Evolutionary conservation across 441 rosid species (phyloP).

Genomic region (Arabidopsis hybrid): DNA sequence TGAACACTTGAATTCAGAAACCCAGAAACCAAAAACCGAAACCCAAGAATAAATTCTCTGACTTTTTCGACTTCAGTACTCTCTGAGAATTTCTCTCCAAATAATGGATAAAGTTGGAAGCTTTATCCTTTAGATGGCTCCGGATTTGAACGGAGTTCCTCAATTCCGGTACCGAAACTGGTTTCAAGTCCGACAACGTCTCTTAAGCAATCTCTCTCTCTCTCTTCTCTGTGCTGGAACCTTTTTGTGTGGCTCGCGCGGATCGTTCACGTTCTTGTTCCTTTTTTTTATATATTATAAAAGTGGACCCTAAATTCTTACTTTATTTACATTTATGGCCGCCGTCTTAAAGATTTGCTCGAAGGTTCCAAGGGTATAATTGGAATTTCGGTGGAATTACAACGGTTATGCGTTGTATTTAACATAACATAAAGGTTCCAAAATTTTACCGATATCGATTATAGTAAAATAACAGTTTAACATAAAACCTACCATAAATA

Average conservation of each 20-base stretch:
- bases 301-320: not conserved
- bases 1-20: conserved; percentile 13
- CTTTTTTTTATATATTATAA: conserved; percentile 33
- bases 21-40: conserved; percentile 12
- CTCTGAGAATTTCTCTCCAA: conserved; percentile 19
- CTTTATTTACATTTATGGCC: conserved; percentile 43
- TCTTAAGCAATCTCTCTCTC: conserved; percentile 49
- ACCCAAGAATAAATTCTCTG: conserved; percentile 15
- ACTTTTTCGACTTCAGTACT: conserved; percentile 14
- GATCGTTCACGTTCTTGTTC: conserved; percentile 53
- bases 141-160: conserved; percentile 74
- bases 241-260: conserved; percentile 53
- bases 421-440: too few species aligned
- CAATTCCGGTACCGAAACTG: conserved; percentile 69
- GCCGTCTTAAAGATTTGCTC: conserved; percentile 31
- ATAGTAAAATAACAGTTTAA: too few species aligned
- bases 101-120: not conserved
- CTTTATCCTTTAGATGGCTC: conserved; percentile 37
- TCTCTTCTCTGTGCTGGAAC: conserved; percentile 45
- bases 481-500: too few species aligned
- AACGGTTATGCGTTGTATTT: conserved; percentile 53
- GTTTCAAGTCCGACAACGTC: conserved; percentile 88
- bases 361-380: conserved; percentile 38
- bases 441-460: too few species aligned
- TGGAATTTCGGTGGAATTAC: conserved; percentile 23